Evolutionary conservation across 805 yeast species (phyloP).

Genomic region (Ogataea pignaliae): DNA sequence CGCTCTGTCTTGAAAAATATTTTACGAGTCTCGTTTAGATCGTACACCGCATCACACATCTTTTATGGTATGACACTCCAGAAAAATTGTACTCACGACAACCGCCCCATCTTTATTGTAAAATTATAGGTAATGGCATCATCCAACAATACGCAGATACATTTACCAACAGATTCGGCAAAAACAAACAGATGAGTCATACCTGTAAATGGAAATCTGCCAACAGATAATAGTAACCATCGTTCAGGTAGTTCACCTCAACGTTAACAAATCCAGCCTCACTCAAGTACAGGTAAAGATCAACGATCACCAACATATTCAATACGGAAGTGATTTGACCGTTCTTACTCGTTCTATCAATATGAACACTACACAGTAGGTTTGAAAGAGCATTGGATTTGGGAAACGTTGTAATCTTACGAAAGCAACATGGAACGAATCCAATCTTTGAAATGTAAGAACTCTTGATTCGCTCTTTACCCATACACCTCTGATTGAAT

Average conservation of each 20-base stretch:
- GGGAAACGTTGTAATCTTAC: constrained; percentile 9
- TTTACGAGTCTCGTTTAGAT: no score
- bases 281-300: constrained; percentile 6
- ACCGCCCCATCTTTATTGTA: not conserved
- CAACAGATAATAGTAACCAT: constrained; percentile 11
- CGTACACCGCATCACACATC: no score
- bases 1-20: no score
- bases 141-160: no score
- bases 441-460: not conserved
- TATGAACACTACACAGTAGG: not conserved
- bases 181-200: no score
- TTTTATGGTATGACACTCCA: constrained; percentile 28
- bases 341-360: not conserved
- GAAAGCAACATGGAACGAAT: constrained; percentile 21
- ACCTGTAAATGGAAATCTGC: not conserved
- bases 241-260: constrained; percentile 10
- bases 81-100: constrained; percentile 34
- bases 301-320: constrained; percentile 4
- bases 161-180: no score
- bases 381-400: constrained; percentile 2
- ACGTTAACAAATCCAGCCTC: constrained; percentile 6
- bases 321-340: no score
- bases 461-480: not conserved
- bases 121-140: no score
- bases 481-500: not conserved